phyloP scores from a whole-genome alignment of 176 grass and related monocot species.

The Metroxylon sagu region DNA sequence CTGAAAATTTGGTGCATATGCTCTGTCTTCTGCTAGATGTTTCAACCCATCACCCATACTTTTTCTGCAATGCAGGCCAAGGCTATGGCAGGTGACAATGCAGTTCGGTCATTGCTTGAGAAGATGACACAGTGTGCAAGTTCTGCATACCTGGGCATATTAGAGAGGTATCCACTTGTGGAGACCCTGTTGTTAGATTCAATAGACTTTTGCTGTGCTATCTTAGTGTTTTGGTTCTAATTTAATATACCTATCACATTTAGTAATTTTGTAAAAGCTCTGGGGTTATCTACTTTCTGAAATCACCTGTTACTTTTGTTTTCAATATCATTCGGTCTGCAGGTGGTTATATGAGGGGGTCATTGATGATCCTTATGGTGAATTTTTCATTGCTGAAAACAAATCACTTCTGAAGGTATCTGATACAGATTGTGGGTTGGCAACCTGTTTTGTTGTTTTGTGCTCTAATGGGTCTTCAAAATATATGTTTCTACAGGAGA shows the following conservation, averaged over 20 bases:
- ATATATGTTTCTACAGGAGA: constrained; percentile 49
- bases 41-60: not conserved
- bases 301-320: constrained; percentile 4
- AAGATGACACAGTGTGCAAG: constrained; percentile 90
- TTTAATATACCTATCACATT: too few species aligned
- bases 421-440: not conserved
- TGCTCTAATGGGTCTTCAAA: constrained; percentile 23
- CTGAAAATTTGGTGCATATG: too few species aligned
- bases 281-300: too few species aligned
- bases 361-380: constrained; percentile 92
- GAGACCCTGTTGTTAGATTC: too few species aligned
- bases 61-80: constrained; percentile 55
- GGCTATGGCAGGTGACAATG: constrained; percentile 86
- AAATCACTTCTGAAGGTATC: constrained; percentile 88
- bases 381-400: constrained; percentile 99
- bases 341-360: constrained; percentile 99
- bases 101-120: constrained; percentile 75
- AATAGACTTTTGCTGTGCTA: too few species aligned
- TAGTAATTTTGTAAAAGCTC: too few species aligned
- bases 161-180: constrained; percentile 52
- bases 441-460: not conserved
- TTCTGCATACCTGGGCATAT: constrained; percentile 77
- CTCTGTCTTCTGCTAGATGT: too few species aligned
- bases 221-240: too few species aligned
- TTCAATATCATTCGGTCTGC: constrained; percentile 19